phyloP scores from a whole-genome alignment of 148 eudicot species.

The Dysphania ambrosioides region DNA sequence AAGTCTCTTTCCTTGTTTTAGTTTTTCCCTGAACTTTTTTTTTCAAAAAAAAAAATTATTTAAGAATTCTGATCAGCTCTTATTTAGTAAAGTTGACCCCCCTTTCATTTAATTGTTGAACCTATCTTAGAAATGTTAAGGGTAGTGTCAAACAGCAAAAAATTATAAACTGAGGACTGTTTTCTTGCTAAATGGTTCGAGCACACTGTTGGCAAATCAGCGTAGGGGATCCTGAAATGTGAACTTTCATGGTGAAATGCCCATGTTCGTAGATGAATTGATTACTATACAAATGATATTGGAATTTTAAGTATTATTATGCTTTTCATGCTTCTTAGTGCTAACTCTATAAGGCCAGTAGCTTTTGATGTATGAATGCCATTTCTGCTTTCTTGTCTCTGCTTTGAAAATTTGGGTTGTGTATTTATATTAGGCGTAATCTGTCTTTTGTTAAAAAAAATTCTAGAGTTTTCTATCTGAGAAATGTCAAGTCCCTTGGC shows the following conservation, averaged over 20 bases:
- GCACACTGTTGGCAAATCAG: not conserved
- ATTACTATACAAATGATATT: no score
- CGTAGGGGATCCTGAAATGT: not conserved
- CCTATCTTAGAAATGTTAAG: not conserved
- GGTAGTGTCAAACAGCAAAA: not conserved
- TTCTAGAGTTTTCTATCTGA: not conserved
- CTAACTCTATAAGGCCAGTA: not conserved
- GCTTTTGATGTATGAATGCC: not conserved
- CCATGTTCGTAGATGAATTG: not conserved
- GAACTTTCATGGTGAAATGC: not conserved
- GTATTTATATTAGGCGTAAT: not conserved
- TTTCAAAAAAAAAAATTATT: not conserved
- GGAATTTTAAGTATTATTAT: no score
- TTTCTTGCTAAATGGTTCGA: not conserved
- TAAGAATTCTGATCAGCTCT: not conserved
- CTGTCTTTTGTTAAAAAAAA: not conserved
- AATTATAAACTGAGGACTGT: not conserved
- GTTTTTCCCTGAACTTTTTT: not conserved
- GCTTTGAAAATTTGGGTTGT: not conserved
- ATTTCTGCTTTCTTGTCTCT: not conserved
- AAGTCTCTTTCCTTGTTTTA: not conserved
- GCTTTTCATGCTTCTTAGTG: no score
- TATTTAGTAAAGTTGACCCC: not conserved
- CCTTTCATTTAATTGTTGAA: not conserved
- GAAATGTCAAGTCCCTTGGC: not conserved